These are phyloP conservation scores for Dothideomycetes sp. DNA, from an alignment of 2,329 filamentous ascomycete genomes.

Conservation along the genomic window DNA sequence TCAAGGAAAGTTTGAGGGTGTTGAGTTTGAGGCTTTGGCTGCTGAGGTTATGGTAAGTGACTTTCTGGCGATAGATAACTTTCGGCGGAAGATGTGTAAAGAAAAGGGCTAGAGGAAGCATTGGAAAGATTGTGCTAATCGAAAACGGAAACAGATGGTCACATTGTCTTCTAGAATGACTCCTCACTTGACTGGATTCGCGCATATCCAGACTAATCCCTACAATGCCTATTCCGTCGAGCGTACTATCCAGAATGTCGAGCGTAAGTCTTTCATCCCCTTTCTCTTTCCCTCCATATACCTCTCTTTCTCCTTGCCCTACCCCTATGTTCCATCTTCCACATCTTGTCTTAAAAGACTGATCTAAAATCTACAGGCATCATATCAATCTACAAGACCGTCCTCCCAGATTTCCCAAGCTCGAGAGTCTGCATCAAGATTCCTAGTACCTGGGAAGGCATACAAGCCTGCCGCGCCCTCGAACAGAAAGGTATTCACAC, in stretches of 20 bases:
- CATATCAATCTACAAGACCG: conserved; percentile 7
- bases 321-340: background rate
- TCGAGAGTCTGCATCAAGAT: conserved; percentile 53
- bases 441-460: conserved; percentile 53
- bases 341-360: background rate
- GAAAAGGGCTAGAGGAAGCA: too few species aligned
- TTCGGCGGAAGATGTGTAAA: too few species aligned
- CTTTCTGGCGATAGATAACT: too few species aligned
- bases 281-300: background rate
- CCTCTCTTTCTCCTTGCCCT: background rate
- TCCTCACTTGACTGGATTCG: conserved; percentile 12
- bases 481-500: conserved; percentile 48
- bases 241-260: conserved; percentile 12
- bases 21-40: conserved; percentile 13
- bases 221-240: conserved; percentile 13
- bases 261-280: conserved; percentile 7
- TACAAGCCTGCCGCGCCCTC: conserved; percentile 49
- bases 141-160: conserved; percentile 3
- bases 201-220: conserved; percentile 15
- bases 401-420: background rate
- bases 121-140: too few species aligned
- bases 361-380: conserved; percentile 10
- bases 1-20: conserved; percentile 8
- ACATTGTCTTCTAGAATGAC: conserved; percentile 10
- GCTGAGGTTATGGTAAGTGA: conserved; percentile 13